A percentile compares a stretch with the other conserved stretches of the same genome.
These are phyloP conservation scores for Lagenidium giganteum DNA, from an alignment of 352 stramenopile genomes.

Conservation along the genomic window DNA sequence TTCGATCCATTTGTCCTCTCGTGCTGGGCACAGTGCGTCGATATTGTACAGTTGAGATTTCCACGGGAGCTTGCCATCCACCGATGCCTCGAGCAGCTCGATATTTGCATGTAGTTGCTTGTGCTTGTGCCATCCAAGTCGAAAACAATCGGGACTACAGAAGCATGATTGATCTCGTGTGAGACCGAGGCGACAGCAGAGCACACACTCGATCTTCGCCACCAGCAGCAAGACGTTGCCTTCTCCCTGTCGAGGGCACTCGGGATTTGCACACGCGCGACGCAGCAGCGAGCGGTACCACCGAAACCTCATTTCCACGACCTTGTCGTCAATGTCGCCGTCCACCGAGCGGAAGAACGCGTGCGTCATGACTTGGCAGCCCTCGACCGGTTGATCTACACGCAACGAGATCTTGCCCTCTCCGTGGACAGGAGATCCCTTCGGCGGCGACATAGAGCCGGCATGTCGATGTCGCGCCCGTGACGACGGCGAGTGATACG, in stretches of 20 bases:
- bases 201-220: constrained; percentile 38
- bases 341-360: constrained; percentile 38
- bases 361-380: constrained; percentile 33
- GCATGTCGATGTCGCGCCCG: constrained; percentile 14
- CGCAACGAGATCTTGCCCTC: constrained; percentile 38
- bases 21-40: constrained; percentile 15
- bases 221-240: constrained; percentile 35
- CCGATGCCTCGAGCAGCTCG: constrained; percentile 4
- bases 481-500: constrained; percentile 15
- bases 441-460: constrained; percentile 19
- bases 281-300: constrained; percentile 32
- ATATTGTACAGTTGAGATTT: constrained; percentile 29
- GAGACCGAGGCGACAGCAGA: constrained; percentile 31
- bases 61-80: constrained; percentile 19
- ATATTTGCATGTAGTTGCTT: constrained; percentile 31
- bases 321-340: constrained; percentile 29
- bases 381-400: constrained; percentile 43
- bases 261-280: constrained; percentile 27
- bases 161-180: constrained; percentile 33
- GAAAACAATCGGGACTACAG: constrained; percentile 37
- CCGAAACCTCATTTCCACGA: constrained; percentile 32
- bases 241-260: constrained; percentile 32
- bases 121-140: constrained; percentile 34
- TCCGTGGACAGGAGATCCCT: constrained; percentile 29
- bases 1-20: constrained; percentile 30